Evolutionary conservation across 2,329 filamentous ascomycete genomes (phyloP), one percentile per base, ranked within the genome.

Genomic region (Penicillium digitatum): DNA sequence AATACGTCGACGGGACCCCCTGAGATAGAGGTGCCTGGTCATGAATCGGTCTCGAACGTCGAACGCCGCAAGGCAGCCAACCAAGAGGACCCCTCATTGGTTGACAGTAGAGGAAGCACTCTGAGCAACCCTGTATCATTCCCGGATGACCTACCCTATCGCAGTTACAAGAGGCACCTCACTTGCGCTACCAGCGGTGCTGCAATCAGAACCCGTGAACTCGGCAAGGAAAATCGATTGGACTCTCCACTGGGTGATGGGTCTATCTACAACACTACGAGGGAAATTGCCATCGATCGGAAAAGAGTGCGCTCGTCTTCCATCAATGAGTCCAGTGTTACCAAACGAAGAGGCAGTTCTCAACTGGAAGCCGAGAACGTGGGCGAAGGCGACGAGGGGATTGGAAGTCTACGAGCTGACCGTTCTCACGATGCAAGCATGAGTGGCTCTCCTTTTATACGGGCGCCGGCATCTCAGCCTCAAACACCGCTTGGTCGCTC

Each of bases 371-470:
- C 59, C 5, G 69, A 71, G 10, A 62, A 69, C 29, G 46, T 60
- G 29, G 60, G 45, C 10, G 56, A 63, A 40, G 62, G 62, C 10
- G 64, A 62, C 40, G 57, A 55, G 22, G 63, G 62, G 24, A 54
- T 52, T 32, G 48, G 58, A 26, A 70, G 66, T 46, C 56, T 67
- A 16, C 65, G 60, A n/a, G 63, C 61, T 12, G 60, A 63, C 51
- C 55, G 54, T 46, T 68, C 68, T 56, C 63, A 66, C 2, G 66
- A 67, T 61, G 66, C 67, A 38, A 76, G 74, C 43, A 79, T 78
- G 39, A 79, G 75, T 53, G 78, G 79, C 8, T 75, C 73, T 32
- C 79, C 79, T 20, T 81, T 81, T 63, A 66, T 75, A 54, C 73
- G 79, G 55, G 72, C 76, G 14, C 72, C 76, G 9, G 62, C 61